Conservation (phyloP, 257 asterid genomes). For the Solanum appendiculatum region DNA sequence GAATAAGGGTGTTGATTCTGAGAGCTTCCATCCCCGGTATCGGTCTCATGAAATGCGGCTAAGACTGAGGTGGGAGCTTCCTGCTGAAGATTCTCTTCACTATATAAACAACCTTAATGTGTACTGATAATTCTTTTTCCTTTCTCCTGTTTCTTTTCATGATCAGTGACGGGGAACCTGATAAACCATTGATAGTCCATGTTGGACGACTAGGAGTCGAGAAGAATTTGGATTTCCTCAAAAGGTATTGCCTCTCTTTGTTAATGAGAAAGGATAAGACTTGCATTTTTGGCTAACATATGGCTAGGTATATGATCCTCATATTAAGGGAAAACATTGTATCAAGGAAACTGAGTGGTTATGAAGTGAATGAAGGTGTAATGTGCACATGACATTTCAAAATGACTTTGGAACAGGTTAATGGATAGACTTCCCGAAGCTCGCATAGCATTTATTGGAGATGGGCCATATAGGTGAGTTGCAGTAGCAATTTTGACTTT, state of each 20-base stretch:
- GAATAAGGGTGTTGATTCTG: constrained; percentile 98
- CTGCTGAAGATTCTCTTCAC: neutral
- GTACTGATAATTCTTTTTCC: neutral
- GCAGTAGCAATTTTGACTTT: neutral
- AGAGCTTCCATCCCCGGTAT: constrained; percentile 76
- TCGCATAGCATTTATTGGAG: constrained; percentile 84
- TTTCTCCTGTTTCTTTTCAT: constrained; percentile 3
- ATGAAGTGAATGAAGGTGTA: neutral
- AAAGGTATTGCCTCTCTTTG: constrained; percentile 36
- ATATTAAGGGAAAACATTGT: neutral
- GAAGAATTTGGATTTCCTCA: constrained; percentile 88
- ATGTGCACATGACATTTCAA: constrained; percentile 2
- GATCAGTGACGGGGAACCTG: constrained; percentile 77
- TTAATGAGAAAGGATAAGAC: neutral
- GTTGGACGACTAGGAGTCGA: constrained; percentile 93
- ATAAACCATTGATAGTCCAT: constrained; percentile 78
- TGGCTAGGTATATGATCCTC: neutral
- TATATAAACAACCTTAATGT: neutral
- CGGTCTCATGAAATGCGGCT: constrained; percentile 64
- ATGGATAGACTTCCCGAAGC: constrained; percentile 89
- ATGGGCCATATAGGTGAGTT: constrained; percentile 86
- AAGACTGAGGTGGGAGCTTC: constrained; percentile 44
- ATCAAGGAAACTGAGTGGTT: neutral
- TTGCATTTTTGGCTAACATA: neutral
- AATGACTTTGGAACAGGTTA: constrained; percentile 48